Evolutionary conservation across 257 asterid species (phyloP), one percentile per base, ranked within the genome.

Genomic region (Solanum lignicaule): DNA sequence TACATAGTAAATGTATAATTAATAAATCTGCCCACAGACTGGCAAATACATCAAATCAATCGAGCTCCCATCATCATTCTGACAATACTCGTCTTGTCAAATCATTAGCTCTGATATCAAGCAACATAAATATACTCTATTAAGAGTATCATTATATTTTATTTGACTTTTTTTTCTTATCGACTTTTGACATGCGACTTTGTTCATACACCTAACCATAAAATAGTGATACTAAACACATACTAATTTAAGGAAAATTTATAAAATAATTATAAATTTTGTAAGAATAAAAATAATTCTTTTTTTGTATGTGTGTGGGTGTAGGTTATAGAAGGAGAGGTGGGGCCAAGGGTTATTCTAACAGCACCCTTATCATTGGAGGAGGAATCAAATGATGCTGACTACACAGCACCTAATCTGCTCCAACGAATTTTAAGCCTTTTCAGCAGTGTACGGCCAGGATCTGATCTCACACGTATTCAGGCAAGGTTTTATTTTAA

Each of bases 401-500:
- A 89, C 27, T 94, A 94, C 66, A 87, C 89, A 84, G 95, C 96
- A 74, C 99, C 99, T 0, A 94, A 91, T 89, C 86, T 96, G 32
- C 84, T 95, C 36, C 93, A 89, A 23, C 96, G 98, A 16, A 83
- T 95, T 73, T 89, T 94, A 31, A 94, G 98, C 89, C 95, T 95
- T 86, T 90, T 94, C 1, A 79, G n/a, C 5, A 93, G 75, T 43
- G 91, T 93, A 69, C 93, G 95, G 32, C 91, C 93, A 16, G 98
- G 99, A 88, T 91, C 98, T 32, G 98, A 96, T 86, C 95, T 96
- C 87, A 94, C 94, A 25, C 96, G 93, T 18, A 87, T 92, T n/a
- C 98, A 93, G 98, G 99, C 90, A 91, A 93, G 93, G 88, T 20
- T 55, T 79, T 16, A 32, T 39, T 79, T 33, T 72, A 23, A 5